Base-by-base conservation (phyloP, 2,329 filamentous ascomycete genomes). In the Trichoderma afroharzianum region DNA sequence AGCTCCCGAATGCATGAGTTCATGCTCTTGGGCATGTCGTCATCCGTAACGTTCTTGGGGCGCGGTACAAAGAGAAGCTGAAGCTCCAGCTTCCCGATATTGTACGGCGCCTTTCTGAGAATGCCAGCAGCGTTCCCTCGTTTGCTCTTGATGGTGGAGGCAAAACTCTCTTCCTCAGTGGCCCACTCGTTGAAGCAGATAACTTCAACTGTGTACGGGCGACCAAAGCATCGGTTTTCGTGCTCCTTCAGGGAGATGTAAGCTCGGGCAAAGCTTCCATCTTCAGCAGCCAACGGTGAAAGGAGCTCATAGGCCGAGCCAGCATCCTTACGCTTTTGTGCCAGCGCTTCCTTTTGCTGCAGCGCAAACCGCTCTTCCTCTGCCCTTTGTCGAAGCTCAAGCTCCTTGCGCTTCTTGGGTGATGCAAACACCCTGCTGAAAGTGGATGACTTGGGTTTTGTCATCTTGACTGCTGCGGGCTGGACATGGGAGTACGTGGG, bases 1-100 rank as follows among this genome's bases (percentile, higher is more conserved):
- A 99, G 90, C 83, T 98, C 96, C 21, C 96, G 89, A 76, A 98
- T 92, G 81, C 94, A 97, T 57, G 93, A 93, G 82, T 96, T 97
- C 95, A 99, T 97, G 85, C 95, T 98, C 90, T 98, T 98, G 69
- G 96, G 96, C 94, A 99, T 98, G 76, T 98, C 95, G 18, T 98
- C 95, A 74, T 98, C 96, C 63, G 90, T 90, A 33, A 91, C 87
- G 58, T 92, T 92, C 84, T 93, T 95, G 5, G 96, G 95, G 77
- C 95, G 94, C 0, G 96, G 96, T 1, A 99, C 94, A 78, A 97
- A 99, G 15, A 99, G 86, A 9, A 99, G 88, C 83, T 99, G 96
- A 50, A 99, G 85, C 80, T 97, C 93, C 69, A 99, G 87, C 83
- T 97, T 97, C 75, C 95, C 96, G 77, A 99, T 90, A 82, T 95